A percentile compares a stretch with the other conserved stretches of the same genome.
phyloP scores from a whole-genome alignment of 768 basidiomycete genomes.

The Lactarius evosmus region DNA sequence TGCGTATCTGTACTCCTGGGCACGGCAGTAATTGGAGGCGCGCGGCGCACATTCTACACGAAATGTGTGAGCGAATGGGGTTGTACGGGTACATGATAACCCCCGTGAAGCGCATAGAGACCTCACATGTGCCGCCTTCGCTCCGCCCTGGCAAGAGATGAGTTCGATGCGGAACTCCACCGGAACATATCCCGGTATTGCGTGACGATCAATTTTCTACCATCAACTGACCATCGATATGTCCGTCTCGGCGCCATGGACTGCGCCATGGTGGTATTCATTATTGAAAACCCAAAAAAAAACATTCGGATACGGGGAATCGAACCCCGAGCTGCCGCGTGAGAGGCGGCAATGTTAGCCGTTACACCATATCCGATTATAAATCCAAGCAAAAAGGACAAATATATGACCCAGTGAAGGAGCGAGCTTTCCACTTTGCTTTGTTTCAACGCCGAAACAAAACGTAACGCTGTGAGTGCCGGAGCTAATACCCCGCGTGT shows the following conservation, averaged over 20 bases:
- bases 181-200: neutral
- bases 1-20: conserved; percentile 1
- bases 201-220: too few relatives aligned
- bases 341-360: conserved; percentile 41
- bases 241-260: too few relatives aligned
- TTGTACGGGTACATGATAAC: neutral
- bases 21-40: neutral
- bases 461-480: too few relatives aligned
- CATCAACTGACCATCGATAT: too few relatives aligned
- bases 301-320: conserved; percentile 40
- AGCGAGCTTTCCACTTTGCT: too few relatives aligned
- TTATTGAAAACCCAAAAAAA: neutral
- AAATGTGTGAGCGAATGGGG: neutral
- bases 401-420: neutral
- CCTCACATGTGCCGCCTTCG: neutral
- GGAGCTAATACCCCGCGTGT: neutral
- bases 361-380: conserved; percentile 38
- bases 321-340: conserved; percentile 44
- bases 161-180: neutral
- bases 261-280: too few relatives aligned
- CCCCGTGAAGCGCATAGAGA: neutral
- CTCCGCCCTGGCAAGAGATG: neutral
- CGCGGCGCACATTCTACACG: neutral
- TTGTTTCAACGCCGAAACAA: too few relatives aligned
- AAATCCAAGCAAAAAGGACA: neutral